Evolutionary conservation across 1,284 basidiomycete genomes (phyloP).

Genomic region (Fereydounia khargensis): DNA sequence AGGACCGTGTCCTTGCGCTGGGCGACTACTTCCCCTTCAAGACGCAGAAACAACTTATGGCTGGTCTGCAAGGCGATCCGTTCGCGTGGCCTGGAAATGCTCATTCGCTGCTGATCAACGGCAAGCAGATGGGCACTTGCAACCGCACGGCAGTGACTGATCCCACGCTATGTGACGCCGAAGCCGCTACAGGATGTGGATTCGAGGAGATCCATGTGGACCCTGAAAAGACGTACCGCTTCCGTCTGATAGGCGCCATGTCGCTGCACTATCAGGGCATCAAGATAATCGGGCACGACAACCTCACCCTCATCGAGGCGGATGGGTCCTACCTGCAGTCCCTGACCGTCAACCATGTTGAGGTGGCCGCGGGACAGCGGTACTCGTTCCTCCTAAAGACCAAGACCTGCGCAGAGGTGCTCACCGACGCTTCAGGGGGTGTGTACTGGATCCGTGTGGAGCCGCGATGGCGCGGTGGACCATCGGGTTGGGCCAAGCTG

Average conservation of each 20-base stretch:
- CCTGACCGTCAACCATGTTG: conserved; percentile 11
- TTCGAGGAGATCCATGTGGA: conserved; percentile 25
- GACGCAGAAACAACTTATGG: conserved; percentile 2
- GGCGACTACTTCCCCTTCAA: conserved; percentile 31
- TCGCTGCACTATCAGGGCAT: conserved; percentile 15
- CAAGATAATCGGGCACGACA: conserved; percentile 16
- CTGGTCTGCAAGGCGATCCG: conserved; percentile 18
- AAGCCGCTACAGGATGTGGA: no score
- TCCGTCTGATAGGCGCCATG: conserved; percentile 27
- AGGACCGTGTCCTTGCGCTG: conserved; percentile 29
- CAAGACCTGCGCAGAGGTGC: conserved; percentile 9
- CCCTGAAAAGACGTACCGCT: conserved; percentile 27
- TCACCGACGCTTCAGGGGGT: conserved; percentile 14
- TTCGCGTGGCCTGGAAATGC: conserved; percentile 45
- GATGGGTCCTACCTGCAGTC: conserved; percentile 37
- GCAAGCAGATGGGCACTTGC: conserved; percentile 1
- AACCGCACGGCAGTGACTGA: conserved; percentile 1
- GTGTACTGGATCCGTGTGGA: conserved; percentile 40
- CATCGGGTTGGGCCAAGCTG: conserved; percentile 20
- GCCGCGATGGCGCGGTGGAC: conserved; percentile 21
- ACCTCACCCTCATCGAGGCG: conserved; percentile 36
- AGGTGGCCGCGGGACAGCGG: conserved; percentile 39
- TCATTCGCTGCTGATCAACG: conserved; percentile 36
- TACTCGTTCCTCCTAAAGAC: conserved; percentile 30
- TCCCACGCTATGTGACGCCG: no score